Evolutionary conservation across 768 basidiomycete species (phyloP), one percentile per base, ranked within the genome.

Genomic region (Serendipita sp.): DNA sequence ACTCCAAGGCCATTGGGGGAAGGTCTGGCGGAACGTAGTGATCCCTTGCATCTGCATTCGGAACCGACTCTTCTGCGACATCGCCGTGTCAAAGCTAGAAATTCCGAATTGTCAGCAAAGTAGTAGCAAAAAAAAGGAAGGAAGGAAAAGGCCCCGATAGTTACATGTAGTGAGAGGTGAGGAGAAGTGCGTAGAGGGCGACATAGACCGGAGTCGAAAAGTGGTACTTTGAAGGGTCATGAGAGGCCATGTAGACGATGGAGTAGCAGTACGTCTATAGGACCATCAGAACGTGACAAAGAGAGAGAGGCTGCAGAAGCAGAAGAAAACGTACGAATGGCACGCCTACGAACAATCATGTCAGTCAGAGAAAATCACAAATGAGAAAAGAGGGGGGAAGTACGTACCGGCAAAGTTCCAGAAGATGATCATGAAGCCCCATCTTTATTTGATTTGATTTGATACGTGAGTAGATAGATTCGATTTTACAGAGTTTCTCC

Each of bases 361-460:
- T n/a, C n/a, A n/a, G 38, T 41, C 5, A 24, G 24, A 24, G 24
- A 24, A 1, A 1, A 24, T 24, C 24, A 24, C 24, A 24, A 24
- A 24, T 1, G 24, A 24, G 24, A 24, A n/a, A n/a, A n/a, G n/a
- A 24, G 24, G 24, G 1, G 24, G 38, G 5, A 41, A 41, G 13
- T 13, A 41, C 1, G 38, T 41, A 41, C 38, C 93, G 2, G 93
- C 89, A 69, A 92, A 84, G 72, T 93, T 92, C 94, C 94, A 96
- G 78, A 97, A 97, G 72, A 96, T 96, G 68, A 97, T 86, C 83
- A 97, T 87, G 80, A 94, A 97, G 35, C 94, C 90, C 89, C 89
- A 91, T 71, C 82, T 84, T 60, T 3, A 41, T 65, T 47, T 44
- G 28, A 11, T 15, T 53, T 3, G 63, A 62, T 35, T 66, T 28